These are phyloP conservation scores for Botryosphaeria dothidea DNA, from an alignment of 2,329 filamentous ascomycete genomes.

Conservation along the genomic window DNA sequence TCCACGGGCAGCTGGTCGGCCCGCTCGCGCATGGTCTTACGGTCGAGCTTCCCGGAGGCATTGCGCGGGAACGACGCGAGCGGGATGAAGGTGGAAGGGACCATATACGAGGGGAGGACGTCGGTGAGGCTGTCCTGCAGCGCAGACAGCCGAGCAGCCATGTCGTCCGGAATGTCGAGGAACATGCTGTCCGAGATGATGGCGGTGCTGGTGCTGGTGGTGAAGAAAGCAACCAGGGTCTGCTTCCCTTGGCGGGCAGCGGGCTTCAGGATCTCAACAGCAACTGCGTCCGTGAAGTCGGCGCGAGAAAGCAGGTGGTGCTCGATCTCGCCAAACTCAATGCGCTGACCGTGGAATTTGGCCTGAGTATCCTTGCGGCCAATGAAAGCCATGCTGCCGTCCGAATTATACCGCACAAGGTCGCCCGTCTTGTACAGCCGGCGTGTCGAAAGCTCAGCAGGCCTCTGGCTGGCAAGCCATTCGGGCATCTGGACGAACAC, in stretches of 20 bases:
- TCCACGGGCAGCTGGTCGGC: background rate
- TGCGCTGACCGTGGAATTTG: background rate
- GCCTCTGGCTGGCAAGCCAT: conserved; percentile 33
- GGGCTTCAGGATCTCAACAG: conserved; percentile 36
- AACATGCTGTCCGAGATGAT: background rate
- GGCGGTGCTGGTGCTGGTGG: conserved; percentile 33
- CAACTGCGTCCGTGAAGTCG: background rate
- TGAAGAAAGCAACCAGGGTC: conserved; percentile 47
- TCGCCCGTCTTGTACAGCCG: conserved; percentile 16
- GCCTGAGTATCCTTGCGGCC: conserved; percentile 33
- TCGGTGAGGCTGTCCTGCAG: background rate
- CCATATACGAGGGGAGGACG: background rate
- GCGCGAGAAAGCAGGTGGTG: background rate
- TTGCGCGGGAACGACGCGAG: conserved; percentile 34
- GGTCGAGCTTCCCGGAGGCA: conserved; percentile 41
- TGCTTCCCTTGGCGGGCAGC: conserved; percentile 2
- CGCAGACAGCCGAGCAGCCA: background rate
- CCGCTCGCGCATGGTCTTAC: conserved; percentile 20
- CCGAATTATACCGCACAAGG: conserved; percentile 31
- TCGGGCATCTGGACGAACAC: conserved; percentile 31
- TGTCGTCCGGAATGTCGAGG: background rate
- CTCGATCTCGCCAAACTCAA: conserved; percentile 12
- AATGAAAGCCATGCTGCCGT: conserved; percentile 37
- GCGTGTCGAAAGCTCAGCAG: conserved; percentile 35
- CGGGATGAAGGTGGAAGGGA: background rate